Evolutionary conservation across 805 yeast species (phyloP).

Genomic region (Saitoella complicata): DNA sequence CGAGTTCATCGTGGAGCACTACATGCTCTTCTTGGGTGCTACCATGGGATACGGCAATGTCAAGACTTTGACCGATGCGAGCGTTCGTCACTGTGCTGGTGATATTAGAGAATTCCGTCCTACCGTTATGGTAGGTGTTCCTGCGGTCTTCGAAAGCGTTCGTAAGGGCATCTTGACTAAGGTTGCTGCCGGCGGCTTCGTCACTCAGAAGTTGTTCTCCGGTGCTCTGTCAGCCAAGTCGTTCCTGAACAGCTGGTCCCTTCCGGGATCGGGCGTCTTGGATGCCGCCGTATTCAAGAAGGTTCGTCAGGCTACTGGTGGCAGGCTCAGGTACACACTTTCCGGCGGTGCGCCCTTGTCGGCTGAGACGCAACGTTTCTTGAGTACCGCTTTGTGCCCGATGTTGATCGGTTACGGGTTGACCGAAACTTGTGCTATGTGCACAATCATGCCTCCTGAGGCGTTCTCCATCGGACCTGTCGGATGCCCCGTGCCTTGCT

Average conservation of each 20-base stretch:
- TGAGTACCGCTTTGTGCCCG: constrained; percentile 62
- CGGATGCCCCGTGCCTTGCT: constrained; percentile 69
- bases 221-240: constrained; percentile 60
- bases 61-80: constrained; percentile 71
- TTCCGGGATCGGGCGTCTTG: constrained; percentile 58
- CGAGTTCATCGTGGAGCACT: constrained; percentile 75
- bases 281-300: constrained; percentile 81
- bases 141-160: constrained; percentile 94
- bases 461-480: constrained; percentile 58
- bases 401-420: constrained; percentile 90
- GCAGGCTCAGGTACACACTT: constrained; percentile 50
- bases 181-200: constrained; percentile 45
- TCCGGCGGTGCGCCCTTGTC: constrained; percentile 92
- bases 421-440: constrained; percentile 89
- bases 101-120: constrained; percentile 81
- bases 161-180: constrained; percentile 80
- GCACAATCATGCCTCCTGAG: constrained; percentile 48
- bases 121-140: constrained; percentile 93
- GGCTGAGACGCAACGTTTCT: constrained; percentile 61
- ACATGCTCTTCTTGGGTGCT: constrained; percentile 77
- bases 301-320: constrained; percentile 90
- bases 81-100: constrained; percentile 71
- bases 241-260: constrained; percentile 41
- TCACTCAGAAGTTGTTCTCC: constrained; percentile 78
- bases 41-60: constrained; percentile 80